These are phyloP conservation scores for Balansia obtecta DNA, from an alignment of 2,329 filamentous ascomycete species.

Conservation along the genomic window DNA sequence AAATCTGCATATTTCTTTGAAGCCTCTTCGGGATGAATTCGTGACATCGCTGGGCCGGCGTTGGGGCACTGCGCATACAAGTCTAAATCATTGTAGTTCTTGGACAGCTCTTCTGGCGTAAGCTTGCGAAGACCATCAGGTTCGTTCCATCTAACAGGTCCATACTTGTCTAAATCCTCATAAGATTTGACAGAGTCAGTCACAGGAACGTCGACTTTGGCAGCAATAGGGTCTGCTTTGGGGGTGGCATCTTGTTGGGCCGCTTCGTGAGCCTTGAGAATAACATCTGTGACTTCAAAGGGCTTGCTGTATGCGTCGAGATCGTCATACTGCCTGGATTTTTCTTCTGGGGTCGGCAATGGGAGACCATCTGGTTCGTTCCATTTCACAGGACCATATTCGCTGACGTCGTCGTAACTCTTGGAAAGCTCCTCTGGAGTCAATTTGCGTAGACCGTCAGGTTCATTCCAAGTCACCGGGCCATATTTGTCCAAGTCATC, in stretches of 20 bases:
- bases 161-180: constrained; percentile 9
- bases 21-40: constrained; percentile 20
- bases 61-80: constrained; percentile 15
- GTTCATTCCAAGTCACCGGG: constrained; percentile 24
- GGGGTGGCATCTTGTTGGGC: constrained; percentile 7
- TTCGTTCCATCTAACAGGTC: constrained; percentile 7
- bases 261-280: constrained; percentile 7
- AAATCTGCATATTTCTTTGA: constrained; percentile 26
- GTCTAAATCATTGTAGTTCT: constrained; percentile 18
- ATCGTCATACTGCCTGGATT: constrained; percentile 22
- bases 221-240: constrained; percentile 6
- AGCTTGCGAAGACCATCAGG: constrained; percentile 6
- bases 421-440: constrained; percentile 27
- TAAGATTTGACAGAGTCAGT: constrained; percentile 2
- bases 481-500: constrained; percentile 25
- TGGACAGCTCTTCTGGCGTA: constrained; percentile 18
- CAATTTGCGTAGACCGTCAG: constrained; percentile 18
- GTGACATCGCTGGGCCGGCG: constrained; percentile 11
- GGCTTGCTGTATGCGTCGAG: constrained; percentile 19
- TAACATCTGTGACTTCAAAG: constrained; percentile 6
- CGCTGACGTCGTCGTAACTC: constrained; percentile 23
- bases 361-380: constrained; percentile 18
- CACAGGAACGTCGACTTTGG: constrained; percentile 4
- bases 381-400: constrained; percentile 19
- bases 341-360: constrained; percentile 16